Evolutionary conservation across 441 rosid genomes (phyloP).

Genomic region (Erodium chrysanthum): DNA sequence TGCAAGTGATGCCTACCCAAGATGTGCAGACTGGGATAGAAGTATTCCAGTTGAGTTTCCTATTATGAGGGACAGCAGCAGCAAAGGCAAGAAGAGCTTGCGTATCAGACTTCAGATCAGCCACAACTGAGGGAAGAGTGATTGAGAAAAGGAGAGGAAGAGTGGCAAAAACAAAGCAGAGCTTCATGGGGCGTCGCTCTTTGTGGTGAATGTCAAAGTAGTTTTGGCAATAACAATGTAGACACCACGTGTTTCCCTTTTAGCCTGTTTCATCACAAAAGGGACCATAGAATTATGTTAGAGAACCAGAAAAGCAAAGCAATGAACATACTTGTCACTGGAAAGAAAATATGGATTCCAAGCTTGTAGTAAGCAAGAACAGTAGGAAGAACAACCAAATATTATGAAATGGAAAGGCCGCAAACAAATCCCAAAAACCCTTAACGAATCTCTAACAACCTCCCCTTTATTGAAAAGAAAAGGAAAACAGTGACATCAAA

Average conservation of each 20-base stretch:
- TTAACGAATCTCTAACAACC: not conserved
- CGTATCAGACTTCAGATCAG: slow-evolving; percentile 46
- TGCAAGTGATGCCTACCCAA: slow-evolving; percentile 52
- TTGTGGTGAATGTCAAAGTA: slow-evolving; percentile 13
- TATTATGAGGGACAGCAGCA: slow-evolving; percentile 36
- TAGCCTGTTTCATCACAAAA: slow-evolving; percentile 33
- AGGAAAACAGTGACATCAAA: not conserved
- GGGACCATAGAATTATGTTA: slow-evolving; percentile 20
- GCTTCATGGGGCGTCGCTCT: slow-evolving; percentile 28
- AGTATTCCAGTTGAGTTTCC: slow-evolving; percentile 45
- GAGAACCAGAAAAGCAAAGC: slow-evolving; percentile 10
- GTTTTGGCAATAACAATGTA: slow-evolving; percentile 18
- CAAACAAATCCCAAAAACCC: not conserved
- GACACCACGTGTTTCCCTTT: slow-evolving; percentile 18
- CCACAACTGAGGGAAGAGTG: slow-evolving; percentile 27
- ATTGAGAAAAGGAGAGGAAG: slow-evolving; percentile 17
- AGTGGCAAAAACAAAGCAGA: slow-evolving; percentile 19
- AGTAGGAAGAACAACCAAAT: not conserved
- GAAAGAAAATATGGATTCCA: not conserved
- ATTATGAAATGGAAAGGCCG: not conserved
- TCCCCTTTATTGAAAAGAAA: not conserved
- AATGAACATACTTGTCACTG: not conserved
- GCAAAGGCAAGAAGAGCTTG: slow-evolving; percentile 51
- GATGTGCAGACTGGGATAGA: slow-evolving; percentile 39
- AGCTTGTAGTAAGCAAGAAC: not conserved